These are phyloP conservation scores for Noccaea bulbosa DNA, from an alignment of 345 rosid species.

Conservation along the genomic window DNA sequence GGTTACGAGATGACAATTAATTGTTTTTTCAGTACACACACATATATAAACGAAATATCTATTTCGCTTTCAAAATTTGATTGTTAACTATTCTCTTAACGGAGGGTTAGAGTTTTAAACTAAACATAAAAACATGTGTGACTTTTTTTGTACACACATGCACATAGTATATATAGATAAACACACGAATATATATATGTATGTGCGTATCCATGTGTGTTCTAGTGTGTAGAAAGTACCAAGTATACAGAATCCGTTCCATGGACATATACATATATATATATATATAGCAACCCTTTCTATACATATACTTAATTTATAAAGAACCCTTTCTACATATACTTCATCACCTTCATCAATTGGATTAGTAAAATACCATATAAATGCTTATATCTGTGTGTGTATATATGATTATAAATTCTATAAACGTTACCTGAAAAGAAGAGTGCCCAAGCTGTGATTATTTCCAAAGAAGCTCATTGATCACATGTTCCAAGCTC, in stretches of 20 bases:
- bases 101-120: slow-evolving; percentile 10
- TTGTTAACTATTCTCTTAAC: slow-evolving; percentile 18
- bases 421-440: slow-evolving; percentile 52
- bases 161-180: not conserved
- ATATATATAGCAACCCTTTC: slow-evolving; percentile 9
- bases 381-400: not conserved
- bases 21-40: not conserved
- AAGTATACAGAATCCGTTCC: slow-evolving; percentile 23
- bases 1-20: not conserved
- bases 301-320: not conserved
- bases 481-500: slow-evolving; percentile 50
- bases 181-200: too few relatives aligned
- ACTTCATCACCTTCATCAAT: slow-evolving; percentile 14
- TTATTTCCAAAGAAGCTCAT: slow-evolving; percentile 52
- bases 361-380: slow-evolving; percentile 24
- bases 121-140: slow-evolving; percentile 7
- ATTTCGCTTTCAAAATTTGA: slow-evolving; percentile 23
- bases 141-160: not conserved
- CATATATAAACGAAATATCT: slow-evolving; percentile 31
- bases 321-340: slow-evolving; percentile 2
- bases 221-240: not conserved
- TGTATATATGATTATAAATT: not conserved
- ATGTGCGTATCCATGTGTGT: too few relatives aligned
- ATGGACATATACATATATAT: slow-evolving; percentile 4
- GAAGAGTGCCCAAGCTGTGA: slow-evolving; percentile 44